phyloP scores from a whole-genome alignment of 2,329 filamentous ascomycete genomes.

The Bipolaris oryzae region DNA sequence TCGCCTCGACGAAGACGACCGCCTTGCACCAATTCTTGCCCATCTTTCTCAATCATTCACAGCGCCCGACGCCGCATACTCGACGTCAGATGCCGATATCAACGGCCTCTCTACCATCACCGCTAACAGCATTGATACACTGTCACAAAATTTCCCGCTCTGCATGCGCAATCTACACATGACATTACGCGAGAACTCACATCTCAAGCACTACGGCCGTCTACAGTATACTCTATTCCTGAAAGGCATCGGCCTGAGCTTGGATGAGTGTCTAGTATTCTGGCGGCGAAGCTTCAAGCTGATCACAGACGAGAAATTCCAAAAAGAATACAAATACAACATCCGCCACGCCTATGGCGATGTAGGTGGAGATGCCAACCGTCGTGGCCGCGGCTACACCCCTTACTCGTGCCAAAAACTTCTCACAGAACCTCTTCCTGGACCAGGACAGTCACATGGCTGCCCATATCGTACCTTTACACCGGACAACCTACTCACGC shows the following conservation, averaged over 20 bases:
- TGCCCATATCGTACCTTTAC: conserved; percentile 95
- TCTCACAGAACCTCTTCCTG: conserved; percentile 83
- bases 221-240: conserved; percentile 96
- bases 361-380: conserved; percentile 88
- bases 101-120: conserved; percentile 71
- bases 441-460: conserved; percentile 88
- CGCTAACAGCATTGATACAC: conserved; percentile 70
- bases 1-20: conserved; percentile 93
- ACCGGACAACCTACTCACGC: conserved; percentile 77
- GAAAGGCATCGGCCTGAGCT: conserved; percentile 87
- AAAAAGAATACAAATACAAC: conserved; percentile 98
- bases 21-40: conserved; percentile 74
- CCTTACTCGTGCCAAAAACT: conserved; percentile 96
- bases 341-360: conserved; percentile 94
- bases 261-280: conserved; percentile 92
- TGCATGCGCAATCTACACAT: conserved; percentile 95
- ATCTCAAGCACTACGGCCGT: conserved; percentile 91
- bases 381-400: conserved; percentile 84
- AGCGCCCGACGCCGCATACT: conserved; percentile 84
- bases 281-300: conserved; percentile 88
- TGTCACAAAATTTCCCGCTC: conserved; percentile 82
- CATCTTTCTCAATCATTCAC: conserved; percentile 96
- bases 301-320: conserved; percentile 91
- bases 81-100: conserved; percentile 71
- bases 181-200: conserved; percentile 81